phyloP scores from a whole-genome alignment of 2,329 filamentous ascomycete genomes.

The Colletotrichum neosansevieriae region DNA sequence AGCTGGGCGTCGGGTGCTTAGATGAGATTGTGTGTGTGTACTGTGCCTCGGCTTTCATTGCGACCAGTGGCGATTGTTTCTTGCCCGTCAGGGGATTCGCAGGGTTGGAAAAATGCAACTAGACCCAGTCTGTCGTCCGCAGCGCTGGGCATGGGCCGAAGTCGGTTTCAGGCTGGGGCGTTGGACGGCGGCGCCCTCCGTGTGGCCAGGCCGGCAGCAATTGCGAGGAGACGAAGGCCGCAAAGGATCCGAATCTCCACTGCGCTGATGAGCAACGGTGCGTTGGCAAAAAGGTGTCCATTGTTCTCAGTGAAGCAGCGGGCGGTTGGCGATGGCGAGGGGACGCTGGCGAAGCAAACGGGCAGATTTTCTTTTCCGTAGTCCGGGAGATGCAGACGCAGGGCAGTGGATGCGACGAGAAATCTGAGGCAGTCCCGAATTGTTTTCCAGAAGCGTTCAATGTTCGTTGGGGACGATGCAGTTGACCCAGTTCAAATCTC shows the following conservation, averaged over 20 bases:
- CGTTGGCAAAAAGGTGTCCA: constrained; percentile 4
- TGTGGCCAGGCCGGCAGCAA: background rate
- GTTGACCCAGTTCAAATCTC: constrained; percentile 2
- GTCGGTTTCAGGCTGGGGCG: constrained; percentile 1
- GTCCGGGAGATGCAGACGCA: constrained; percentile 9
- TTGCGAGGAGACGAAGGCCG: constrained; percentile 1
- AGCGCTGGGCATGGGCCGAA: constrained; percentile 7
- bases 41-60: constrained; percentile 9
- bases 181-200: constrained; percentile 5
- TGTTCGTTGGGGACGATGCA: background rate
- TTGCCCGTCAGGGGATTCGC: background rate
- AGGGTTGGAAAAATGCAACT: background rate
- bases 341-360: background rate
- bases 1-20: background rate
- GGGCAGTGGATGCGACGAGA: constrained; percentile 19
- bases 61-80: background rate
- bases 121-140: background rate
- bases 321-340: background rate
- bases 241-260: background rate
- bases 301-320: background rate
- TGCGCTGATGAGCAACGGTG: background rate
- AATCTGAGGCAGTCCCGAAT: constrained; percentile 21
- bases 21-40: background rate
- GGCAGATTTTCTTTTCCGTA: constrained; percentile 17
- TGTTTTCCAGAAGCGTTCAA: constrained; percentile 36